phyloP scores from a whole-genome alignment of 2,329 filamentous ascomycete genomes.

The Fusarium solani-melongenae region DNA sequence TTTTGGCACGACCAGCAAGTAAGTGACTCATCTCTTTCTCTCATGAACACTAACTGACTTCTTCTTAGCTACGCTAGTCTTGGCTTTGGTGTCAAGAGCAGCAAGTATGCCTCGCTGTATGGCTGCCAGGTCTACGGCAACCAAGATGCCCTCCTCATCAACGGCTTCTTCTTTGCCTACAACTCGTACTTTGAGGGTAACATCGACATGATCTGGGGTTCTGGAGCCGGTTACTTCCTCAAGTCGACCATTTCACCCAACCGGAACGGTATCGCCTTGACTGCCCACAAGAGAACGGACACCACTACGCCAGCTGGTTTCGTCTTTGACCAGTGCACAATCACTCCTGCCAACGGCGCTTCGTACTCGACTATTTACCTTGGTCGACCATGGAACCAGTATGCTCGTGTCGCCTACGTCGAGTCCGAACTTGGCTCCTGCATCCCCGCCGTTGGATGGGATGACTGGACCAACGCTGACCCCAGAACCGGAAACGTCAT shows the following conservation, averaged over 20 bases:
- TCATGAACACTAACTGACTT: background rate
- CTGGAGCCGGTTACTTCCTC: constrained; percentile 57
- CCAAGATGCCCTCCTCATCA: constrained; percentile 62
- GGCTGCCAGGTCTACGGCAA: constrained; percentile 58
- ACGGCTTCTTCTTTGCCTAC: constrained; percentile 59
- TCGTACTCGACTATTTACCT: constrained; percentile 37
- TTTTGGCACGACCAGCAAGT: constrained; percentile 34
- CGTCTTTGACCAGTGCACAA: constrained; percentile 49
- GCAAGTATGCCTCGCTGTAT: constrained; percentile 49
- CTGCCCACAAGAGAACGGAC: constrained; percentile 51
- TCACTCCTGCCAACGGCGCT: constrained; percentile 41
- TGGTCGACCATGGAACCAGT: constrained; percentile 38
- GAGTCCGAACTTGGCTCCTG: constrained; percentile 27
- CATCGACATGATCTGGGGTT: constrained; percentile 59
- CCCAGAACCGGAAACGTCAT: constrained; percentile 33
- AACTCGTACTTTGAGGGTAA: constrained; percentile 58
- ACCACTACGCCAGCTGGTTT: constrained; percentile 50
- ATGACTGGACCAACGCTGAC: constrained; percentile 35
- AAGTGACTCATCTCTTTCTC: background rate
- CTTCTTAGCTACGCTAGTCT: constrained; percentile 53
- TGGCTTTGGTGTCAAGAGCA: constrained; percentile 57
- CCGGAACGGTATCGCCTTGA: constrained; percentile 44
- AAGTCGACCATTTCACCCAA: constrained; percentile 48
- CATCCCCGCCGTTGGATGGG: constrained; percentile 29
- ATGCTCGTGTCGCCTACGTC: constrained; percentile 37